These are phyloP conservation scores for Themeda triandra DNA, from an alignment of 176 grass and related monocot genomes.

Conservation along the genomic window DNA sequence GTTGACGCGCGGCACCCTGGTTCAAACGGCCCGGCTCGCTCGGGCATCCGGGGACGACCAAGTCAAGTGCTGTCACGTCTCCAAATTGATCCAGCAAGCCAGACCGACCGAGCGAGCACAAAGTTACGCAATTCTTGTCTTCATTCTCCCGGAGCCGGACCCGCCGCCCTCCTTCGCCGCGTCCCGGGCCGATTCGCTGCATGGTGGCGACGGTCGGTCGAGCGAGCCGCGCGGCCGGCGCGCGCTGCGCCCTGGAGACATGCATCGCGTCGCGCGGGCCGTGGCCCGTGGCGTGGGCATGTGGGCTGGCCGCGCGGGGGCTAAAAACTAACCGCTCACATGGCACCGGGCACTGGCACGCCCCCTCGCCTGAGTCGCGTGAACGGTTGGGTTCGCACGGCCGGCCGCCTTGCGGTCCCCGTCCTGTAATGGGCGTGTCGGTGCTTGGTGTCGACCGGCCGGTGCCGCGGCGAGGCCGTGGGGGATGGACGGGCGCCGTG, in stretches of 20 bases:
- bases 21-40: not conserved
- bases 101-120: not conserved
- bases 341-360: not conserved
- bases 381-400: not conserved
- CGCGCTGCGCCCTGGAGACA: not conserved
- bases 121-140: not conserved
- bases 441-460: not conserved
- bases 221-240: no score
- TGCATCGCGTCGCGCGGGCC: not conserved
- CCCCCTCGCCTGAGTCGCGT: not conserved
- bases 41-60: not conserved
- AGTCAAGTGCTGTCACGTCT: not conserved
- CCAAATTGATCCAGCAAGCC: not conserved
- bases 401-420: constrained; percentile 3
- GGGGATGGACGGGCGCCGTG: not conserved
- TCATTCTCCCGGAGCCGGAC: not conserved
- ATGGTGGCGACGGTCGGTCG: not conserved
- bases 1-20: not conserved
- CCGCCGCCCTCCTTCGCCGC: no score
- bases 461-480: not conserved
- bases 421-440: not conserved
- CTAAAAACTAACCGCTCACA: constrained; percentile 4
- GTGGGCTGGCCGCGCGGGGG: not conserved
- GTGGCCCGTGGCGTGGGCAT: constrained; percentile 1
- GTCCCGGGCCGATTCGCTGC: not conserved